Evolutionary conservation across 2,329 filamentous ascomycete genomes (phyloP).

Genomic region (Cytospora piceicola): DNA sequence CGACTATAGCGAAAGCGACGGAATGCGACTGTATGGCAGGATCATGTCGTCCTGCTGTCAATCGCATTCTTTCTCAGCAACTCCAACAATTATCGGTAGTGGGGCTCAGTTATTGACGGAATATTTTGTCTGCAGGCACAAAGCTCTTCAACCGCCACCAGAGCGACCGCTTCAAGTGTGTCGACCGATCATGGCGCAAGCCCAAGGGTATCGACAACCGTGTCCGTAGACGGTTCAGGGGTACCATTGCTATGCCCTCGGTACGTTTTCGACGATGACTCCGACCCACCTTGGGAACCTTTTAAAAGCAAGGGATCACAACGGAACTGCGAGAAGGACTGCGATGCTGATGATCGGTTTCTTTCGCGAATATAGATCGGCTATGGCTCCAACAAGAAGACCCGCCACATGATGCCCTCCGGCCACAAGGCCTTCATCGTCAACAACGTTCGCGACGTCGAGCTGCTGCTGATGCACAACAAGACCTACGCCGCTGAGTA

Average conservation of each 20-base stretch:
- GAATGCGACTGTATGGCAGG: slow-evolving; percentile 1
- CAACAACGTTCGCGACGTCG: slow-evolving; percentile 93
- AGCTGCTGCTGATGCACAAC: slow-evolving; percentile 99
- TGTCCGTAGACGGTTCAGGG: slow-evolving; percentile 96
- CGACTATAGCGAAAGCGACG: slow-evolving; percentile 11
- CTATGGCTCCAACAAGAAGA: slow-evolving; percentile 99
- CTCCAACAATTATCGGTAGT: slow-evolving; percentile 26
- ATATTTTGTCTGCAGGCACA: slow-evolving; percentile 66
- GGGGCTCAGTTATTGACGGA: slow-evolving; percentile 44
- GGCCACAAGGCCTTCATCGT: slow-evolving; percentile 99
- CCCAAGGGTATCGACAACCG: slow-evolving; percentile 99
- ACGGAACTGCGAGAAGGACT: neutral
- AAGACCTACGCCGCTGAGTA: slow-evolving; percentile 98
- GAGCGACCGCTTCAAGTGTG: slow-evolving; percentile 94
- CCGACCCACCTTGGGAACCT: neutral
- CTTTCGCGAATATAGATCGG: slow-evolving; percentile 71
- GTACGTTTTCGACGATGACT: slow-evolving; percentile 61
- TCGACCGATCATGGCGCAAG: slow-evolving; percentile 93
- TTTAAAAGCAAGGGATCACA: neutral
- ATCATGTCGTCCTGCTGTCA: neutral
- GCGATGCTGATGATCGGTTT: slow-evolving; percentile 18
- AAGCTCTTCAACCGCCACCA: slow-evolving; percentile 97
- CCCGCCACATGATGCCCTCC: slow-evolving; percentile 96
- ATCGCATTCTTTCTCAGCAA: slow-evolving; percentile 22
- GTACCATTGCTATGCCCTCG: slow-evolving; percentile 95